These are phyloP conservation scores for Grigorovia yakushimaensis DNA, from an alignment of 805 yeast genomes.

Conservation along the genomic window DNA sequence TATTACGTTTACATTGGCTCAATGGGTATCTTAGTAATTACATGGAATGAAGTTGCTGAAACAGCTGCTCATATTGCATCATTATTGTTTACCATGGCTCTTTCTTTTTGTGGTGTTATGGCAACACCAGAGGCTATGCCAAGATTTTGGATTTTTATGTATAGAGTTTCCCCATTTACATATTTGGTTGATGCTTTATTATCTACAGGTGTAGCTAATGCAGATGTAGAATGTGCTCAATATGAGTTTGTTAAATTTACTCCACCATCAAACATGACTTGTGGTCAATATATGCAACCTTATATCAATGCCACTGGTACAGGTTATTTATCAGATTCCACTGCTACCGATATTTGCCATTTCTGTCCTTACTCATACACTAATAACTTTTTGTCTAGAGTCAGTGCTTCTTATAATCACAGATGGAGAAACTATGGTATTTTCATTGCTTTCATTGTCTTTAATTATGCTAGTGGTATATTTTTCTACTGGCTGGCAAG, in stretches of 20 bases:
- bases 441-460: slow-evolving; percentile 40
- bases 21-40: slow-evolving; percentile 48
- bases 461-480: slow-evolving; percentile 34
- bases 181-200: slow-evolving; percentile 51
- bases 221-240: slow-evolving; percentile 37
- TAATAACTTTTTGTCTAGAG: slow-evolving; percentile 43
- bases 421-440: slow-evolving; percentile 59
- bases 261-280: slow-evolving; percentile 49
- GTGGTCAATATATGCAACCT: slow-evolving; percentile 43
- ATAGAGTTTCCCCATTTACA: slow-evolving; percentile 64
- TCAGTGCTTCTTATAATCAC: slow-evolving; percentile 31
- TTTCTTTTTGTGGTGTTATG: slow-evolving; percentile 74
- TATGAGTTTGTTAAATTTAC: slow-evolving; percentile 40
- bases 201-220: slow-evolving; percentile 46
- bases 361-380: slow-evolving; percentile 51
- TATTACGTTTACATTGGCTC: slow-evolving; percentile 50
- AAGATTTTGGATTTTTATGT: slow-evolving; percentile 78
- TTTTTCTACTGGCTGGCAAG: slow-evolving; percentile 55
- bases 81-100: slow-evolving; percentile 49
- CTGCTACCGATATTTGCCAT: slow-evolving; percentile 41
- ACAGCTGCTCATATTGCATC: slow-evolving; percentile 55
- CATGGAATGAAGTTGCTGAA: slow-evolving; percentile 49
- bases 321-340: slow-evolving; percentile 42
- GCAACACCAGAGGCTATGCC: slow-evolving; percentile 49
- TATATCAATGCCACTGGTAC: slow-evolving; percentile 29